Evolutionary conservation across 2,329 filamentous ascomycete species (phyloP).

Genomic region (Diplodia corticola): DNA sequence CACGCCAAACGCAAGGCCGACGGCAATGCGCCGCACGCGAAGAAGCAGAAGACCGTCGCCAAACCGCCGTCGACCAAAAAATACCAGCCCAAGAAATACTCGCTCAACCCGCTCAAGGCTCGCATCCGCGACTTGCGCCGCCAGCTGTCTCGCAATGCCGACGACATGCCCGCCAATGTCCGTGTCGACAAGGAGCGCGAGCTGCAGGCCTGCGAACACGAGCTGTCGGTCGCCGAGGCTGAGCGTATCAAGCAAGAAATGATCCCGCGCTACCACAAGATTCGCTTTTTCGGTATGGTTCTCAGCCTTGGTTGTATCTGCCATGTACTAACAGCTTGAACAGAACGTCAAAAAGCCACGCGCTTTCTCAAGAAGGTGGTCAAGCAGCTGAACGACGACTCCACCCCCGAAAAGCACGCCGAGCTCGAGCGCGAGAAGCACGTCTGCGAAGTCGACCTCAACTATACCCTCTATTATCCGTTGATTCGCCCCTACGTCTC

Average conservation of each 20-base stretch:
- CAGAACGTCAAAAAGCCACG: constrained; percentile 72
- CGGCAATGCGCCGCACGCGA: constrained; percentile 8
- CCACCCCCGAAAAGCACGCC: constrained; percentile 54
- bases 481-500: constrained; percentile 69
- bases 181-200: constrained; percentile 71
- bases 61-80: constrained; percentile 31
- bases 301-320: constrained; percentile 23
- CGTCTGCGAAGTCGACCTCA: constrained; percentile 69
- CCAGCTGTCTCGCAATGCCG: constrained; percentile 59
- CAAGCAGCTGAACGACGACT: constrained; percentile 55
- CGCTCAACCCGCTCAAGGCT: constrained; percentile 66
- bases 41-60: constrained; percentile 29
- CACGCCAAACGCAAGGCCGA: constrained; percentile 14
- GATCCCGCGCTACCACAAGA: constrained; percentile 79
- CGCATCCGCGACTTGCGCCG: constrained; percentile 69
- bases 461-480: constrained; percentile 73
- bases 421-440: constrained; percentile 62
- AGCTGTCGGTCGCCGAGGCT: constrained; percentile 59
- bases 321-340: background rate
- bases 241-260: constrained; percentile 67
- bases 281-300: constrained; percentile 74
- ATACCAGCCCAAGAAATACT: constrained; percentile 25
- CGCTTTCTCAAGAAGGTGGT: constrained; percentile 65
- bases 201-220: constrained; percentile 64
- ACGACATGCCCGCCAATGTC: constrained; percentile 66